These are phyloP conservation scores for Trichoderma hamatum DNA, from an alignment of 2,329 filamentous ascomycete species.

Conservation along the genomic window DNA sequence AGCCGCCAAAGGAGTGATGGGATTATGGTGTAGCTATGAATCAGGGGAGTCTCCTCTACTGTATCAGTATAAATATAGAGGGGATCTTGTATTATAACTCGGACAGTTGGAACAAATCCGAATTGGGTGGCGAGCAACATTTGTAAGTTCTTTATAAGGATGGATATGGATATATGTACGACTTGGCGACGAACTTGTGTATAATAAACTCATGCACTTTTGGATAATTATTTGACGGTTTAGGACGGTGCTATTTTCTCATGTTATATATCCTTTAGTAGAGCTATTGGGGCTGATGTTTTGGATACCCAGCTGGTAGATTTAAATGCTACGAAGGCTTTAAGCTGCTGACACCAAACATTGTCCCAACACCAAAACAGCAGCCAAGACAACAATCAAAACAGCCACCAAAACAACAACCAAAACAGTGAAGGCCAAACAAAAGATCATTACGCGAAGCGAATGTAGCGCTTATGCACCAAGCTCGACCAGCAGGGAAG, in stretches of 20 bases:
- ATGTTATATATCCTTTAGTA: not conserved
- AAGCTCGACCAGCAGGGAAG: not conserved
- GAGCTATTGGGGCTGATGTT: not conserved
- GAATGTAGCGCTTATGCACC: not conserved
- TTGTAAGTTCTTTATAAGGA: not conserved
- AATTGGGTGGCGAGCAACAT: not conserved
- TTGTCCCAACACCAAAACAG: not conserved
- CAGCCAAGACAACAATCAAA: not conserved
- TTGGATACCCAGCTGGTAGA: not conserved
- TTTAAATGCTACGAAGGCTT: not conserved
- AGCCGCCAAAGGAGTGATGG: not conserved
- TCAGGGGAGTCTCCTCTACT: not conserved
- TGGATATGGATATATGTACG: not conserved
- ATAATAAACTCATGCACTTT: not conserved
- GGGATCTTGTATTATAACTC: not conserved
- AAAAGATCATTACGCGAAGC: conserved; percentile 1
- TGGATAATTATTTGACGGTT: not conserved
- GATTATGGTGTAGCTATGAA: not conserved
- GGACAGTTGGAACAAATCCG: not conserved
- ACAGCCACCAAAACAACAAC: not conserved
- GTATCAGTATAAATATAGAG: not conserved
- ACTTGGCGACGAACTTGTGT: not conserved
- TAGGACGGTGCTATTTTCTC: not conserved
- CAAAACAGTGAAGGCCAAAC: not conserved
- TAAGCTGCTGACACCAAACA: not conserved